Evolutionary conservation across 2,329 filamentous ascomycete genomes (phyloP), one percentile per base, ranked within the genome.

Genomic region (Xylaria sp.): DNA sequence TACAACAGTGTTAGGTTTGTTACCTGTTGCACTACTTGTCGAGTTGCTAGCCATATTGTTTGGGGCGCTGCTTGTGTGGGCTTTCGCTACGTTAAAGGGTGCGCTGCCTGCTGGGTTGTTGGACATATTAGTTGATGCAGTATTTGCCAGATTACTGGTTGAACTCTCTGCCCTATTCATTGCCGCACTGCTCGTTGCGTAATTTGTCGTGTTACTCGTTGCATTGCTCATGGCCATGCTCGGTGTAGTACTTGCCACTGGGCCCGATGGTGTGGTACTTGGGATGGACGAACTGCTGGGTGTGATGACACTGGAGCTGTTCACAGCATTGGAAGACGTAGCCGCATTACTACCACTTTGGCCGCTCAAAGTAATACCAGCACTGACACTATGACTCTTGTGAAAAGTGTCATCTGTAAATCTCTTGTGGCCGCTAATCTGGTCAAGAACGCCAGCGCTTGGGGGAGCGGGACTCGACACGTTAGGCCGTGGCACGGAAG

Each of bases 391-490:
- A 47, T 68, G 61, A 27, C 27, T 60, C 48, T 67, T 71, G 9
- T 66, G 55, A 32, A 59, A 65, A 23, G 60, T 18, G n/a, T 74
- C 71, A 42, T 72, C 71, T 13, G 67, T 53, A 18, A 65, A 69
- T 42, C 71, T 72, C 57, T 69, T 71, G 42, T 74, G 74, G 32
- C 73, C 71, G n/a, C 72, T 73, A 29, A 77, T 77, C 55, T 76
- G 74, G 62, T 77, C 74, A 29, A 77, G 69, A 16, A 75, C 75
- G 10, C 75, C 75, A 13, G 75, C 75, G 44, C 75, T 77, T 5
- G 75, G 75, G 16, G 69, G 69, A 2, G 75, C 71, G 54, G 71
- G 72, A 23, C 63, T 74, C 5, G 69, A 73, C 40, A 73, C 71
- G n/a, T 71, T 73, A 16, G 68, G 71, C 12, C 68, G 67, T 62